These are phyloP conservation scores for Tulasnella sp. DNA, from an alignment of 768 basidiomycete species.

Conservation along the genomic window DNA sequence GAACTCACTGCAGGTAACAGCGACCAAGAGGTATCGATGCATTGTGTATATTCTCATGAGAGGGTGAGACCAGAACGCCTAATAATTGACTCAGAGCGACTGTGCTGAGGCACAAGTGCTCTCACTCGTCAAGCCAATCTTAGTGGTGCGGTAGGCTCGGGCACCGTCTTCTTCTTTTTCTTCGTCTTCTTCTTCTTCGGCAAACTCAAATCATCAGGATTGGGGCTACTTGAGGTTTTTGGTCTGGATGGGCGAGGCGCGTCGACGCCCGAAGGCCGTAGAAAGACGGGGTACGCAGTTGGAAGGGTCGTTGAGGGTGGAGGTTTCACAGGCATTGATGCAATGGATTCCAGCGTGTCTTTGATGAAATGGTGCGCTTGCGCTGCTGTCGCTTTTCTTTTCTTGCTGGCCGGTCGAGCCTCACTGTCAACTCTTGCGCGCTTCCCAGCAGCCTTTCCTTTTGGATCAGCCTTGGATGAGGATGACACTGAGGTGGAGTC, in stretches of 20 bases:
- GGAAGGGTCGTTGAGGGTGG: background rate
- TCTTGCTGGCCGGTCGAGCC: background rate
- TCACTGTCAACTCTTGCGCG: background rate
- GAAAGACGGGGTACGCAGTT: background rate
- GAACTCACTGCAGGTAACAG: background rate
- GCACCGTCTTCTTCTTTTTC: background rate
- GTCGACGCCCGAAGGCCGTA: conserved; percentile 3
- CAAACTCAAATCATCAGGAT: background rate
- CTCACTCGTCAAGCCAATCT: background rate
- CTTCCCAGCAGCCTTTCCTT: background rate
- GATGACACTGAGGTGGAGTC: background rate
- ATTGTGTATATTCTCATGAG: background rate
- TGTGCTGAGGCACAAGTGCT: background rate
- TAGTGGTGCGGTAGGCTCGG: background rate
- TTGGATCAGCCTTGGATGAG: background rate
- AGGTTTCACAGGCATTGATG: background rate
- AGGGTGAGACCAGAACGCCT: background rate
- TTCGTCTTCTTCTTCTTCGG: background rate
- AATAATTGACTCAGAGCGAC: background rate
- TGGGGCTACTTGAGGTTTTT: background rate
- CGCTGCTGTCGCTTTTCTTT: background rate
- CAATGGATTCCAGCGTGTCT: background rate
- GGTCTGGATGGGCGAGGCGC: background rate
- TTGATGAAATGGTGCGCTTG: background rate
- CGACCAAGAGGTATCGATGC: too few relatives aligned